Percentiles rank a stretch among this genome's conserved stretches.
These are phyloP conservation scores for Candida chauliodis DNA, from an alignment of 805 yeast genomes.

Conservation along the genomic window DNA sequence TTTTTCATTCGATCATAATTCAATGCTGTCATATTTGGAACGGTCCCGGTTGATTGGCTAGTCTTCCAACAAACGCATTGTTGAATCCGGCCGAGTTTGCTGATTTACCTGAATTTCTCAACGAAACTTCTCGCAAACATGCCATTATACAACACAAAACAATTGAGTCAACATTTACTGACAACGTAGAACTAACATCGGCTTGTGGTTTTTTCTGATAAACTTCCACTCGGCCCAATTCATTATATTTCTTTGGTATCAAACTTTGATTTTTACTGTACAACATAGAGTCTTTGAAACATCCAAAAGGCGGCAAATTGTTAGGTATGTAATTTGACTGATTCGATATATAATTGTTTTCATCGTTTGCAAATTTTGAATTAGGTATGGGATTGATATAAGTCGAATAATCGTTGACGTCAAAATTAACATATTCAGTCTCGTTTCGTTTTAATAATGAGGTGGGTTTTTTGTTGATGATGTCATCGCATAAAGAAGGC, in stretches of 20 bases:
- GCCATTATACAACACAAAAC: constrained; percentile 28
- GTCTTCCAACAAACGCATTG: constrained; percentile 10
- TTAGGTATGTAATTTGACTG: constrained; percentile 13
- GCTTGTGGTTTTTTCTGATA: constrained; percentile 25
- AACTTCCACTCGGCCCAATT: constrained; percentile 30
- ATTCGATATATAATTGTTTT: neutral
- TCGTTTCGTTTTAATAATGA: constrained; percentile 18
- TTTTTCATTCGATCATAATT: too few species aligned
- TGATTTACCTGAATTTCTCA: constrained; percentile 22
- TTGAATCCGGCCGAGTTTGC: constrained; percentile 6
- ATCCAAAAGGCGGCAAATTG: constrained; percentile 38
- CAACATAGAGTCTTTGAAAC: constrained; percentile 24
- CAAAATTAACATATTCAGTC: constrained; percentile 1
- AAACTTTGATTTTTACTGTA: constrained; percentile 17
- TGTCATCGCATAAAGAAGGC: constrained; percentile 33
- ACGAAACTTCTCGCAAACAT: constrained; percentile 29
- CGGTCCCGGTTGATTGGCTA: constrained; percentile 7
- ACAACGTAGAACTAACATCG: constrained; percentile 23
- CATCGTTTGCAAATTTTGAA: constrained; percentile 9
- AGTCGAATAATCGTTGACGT: constrained; percentile 10
- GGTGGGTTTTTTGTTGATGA: constrained; percentile 27
- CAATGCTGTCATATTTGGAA: neutral
- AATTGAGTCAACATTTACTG: constrained; percentile 29
- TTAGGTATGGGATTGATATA: constrained; percentile 32
- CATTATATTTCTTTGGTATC: constrained; percentile 35